Evolutionary conservation across 2,329 filamentous ascomycete species (phyloP), one percentile per base, ranked within the genome.

Genomic region (Ceratocystis huliohia): DNA sequence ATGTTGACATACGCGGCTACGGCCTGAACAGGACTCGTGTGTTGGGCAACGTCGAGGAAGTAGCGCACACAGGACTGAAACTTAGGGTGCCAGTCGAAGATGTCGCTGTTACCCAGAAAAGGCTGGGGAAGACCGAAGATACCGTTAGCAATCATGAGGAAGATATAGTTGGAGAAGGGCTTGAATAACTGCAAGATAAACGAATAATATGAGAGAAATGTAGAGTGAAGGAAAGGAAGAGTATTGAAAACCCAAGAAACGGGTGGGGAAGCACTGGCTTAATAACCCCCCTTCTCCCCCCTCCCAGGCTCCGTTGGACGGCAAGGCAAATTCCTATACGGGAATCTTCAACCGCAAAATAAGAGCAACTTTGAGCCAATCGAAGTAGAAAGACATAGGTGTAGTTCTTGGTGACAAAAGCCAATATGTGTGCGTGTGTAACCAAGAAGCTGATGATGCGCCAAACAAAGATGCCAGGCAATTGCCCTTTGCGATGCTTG

Each of bases 1-100:
- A 97, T 96, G 76, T 97, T 97, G 77, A 96, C 80, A 75, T 94
- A 91, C 5, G 91, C 88, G 22, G 91, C 91, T 61, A 96, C 83
- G 7, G 91, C 90, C 76, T 96, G 92, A 15, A 96, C 90, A 8
- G 87, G 84, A 20, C 81, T 83, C 69, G 86, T 88, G 75, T 96
- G 87, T 74, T 97, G 93, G 5, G 91, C 91, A 73, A 93, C 86
- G 72, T 96, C 90, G 72, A 97, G 80, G 73, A 97, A 99, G 78
- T 93, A 96, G 67, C 85, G 84, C 70, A 93, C 86, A 76, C 94
- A 99, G 70, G 86, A 91, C 76, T 94, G 88, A 75, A 95, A 96
- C 68, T 88, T 88, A 8, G 90, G 89, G 74, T 96, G 89, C 94
- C 94, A 97, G 68, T 91, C 88, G 74, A 96, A 88, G 70, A 96